Percentiles rank a stretch among this genome's conserved stretches.
Evolutionary conservation across 495 filamentous ascomycete genomes (phyloP).

Genomic region (Mytilinidion resinicola): DNA sequence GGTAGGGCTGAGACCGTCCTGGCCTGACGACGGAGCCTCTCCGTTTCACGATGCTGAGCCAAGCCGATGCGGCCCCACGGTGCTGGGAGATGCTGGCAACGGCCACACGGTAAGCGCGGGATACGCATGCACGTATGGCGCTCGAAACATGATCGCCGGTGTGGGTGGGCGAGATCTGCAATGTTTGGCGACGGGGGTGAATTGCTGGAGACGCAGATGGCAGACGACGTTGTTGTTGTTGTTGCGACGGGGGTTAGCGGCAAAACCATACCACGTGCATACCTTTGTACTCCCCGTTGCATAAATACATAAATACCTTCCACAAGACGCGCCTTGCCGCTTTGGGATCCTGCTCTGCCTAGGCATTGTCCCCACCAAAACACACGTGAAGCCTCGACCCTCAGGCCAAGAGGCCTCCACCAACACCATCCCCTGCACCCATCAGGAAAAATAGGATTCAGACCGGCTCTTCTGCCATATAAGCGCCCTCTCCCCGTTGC

Average conservation of each 20-base stretch:
- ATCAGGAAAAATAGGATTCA: background rate
- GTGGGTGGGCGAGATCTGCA: background rate
- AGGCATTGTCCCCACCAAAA: background rate
- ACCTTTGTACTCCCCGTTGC: too few species aligned
- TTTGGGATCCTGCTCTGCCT: too few species aligned
- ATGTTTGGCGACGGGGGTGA: background rate
- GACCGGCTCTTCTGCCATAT: background rate
- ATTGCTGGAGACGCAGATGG: background rate
- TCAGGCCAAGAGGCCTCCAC: background rate
- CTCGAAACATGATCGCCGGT: background rate
- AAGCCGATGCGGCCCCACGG: background rate
- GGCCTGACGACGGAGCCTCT: background rate
- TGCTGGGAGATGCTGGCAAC: background rate
- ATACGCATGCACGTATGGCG: background rate
- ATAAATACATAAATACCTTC: too few species aligned
- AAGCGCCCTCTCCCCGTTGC: background rate
- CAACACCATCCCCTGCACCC: background rate
- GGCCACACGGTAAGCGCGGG: background rate
- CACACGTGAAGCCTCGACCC: background rate
- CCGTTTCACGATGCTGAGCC: background rate
- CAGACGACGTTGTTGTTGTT: background rate
- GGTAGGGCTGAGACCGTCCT: constrained; percentile 1
- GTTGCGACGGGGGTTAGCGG: too few species aligned
- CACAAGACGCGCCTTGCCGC: background rate
- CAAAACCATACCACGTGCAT: too few species aligned